Evolutionary conservation across 2,329 filamentous ascomycete species (phyloP).

Genomic region (Aspergillus persii): DNA sequence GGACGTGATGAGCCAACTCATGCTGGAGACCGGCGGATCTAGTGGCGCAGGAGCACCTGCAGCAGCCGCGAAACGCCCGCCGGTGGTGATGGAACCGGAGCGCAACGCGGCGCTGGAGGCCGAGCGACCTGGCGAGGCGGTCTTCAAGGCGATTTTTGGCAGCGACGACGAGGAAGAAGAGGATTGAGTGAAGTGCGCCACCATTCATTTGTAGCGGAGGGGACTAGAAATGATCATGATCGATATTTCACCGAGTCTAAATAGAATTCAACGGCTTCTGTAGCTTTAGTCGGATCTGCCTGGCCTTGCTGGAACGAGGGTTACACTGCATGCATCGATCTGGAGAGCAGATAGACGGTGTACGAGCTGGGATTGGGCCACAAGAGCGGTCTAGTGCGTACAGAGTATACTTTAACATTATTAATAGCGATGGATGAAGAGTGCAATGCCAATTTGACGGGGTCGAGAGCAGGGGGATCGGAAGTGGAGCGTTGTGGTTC

Average conservation of each 20-base stretch:
- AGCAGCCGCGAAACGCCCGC: constrained; percentile 14
- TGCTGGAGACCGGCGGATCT: constrained; percentile 44
- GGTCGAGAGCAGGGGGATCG: too few species aligned
- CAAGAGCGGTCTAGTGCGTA: constrained; percentile 2
- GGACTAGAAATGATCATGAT: not conserved
- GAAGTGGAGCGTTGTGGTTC: too few species aligned
- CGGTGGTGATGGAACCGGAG: constrained; percentile 62
- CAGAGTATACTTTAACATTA: too few species aligned
- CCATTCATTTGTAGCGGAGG: not conserved
- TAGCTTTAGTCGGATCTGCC: not conserved
- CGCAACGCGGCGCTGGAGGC: constrained; percentile 76
- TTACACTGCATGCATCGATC: not conserved
- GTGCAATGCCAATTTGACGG: too few species aligned
- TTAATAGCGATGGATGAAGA: too few species aligned
- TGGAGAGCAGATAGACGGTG: not conserved
- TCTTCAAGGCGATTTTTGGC: constrained; percentile 92
- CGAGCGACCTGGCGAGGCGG: constrained; percentile 70
- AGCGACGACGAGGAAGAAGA: constrained; percentile 71
- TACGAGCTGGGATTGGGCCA: not conserved
- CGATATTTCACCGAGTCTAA: not conserved
- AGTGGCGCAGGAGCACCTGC: constrained; percentile 13
- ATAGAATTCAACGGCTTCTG: not conserved
- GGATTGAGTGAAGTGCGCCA: constrained; percentile 14
- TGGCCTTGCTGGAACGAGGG: not conserved
- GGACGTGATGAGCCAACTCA: constrained; percentile 55